Conservation (phyloP, 2,329 filamentous ascomycete genomes). For the Parastagonospora nodorum region DNA sequence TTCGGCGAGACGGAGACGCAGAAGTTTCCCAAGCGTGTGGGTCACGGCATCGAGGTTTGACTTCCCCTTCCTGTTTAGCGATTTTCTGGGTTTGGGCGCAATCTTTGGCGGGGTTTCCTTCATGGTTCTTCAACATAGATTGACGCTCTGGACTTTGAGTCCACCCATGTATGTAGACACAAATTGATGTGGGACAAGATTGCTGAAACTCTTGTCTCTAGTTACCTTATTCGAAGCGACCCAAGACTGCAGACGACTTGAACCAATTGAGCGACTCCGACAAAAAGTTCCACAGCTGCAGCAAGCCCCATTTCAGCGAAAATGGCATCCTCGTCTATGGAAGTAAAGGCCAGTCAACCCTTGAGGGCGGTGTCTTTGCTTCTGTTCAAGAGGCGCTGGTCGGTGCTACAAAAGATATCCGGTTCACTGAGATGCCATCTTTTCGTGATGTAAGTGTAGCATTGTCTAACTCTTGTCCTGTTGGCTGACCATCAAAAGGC, state of each 20-base stretch:
- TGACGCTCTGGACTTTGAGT: constrained; percentile 32
- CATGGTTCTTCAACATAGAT: constrained; percentile 41
- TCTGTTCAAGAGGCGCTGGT: constrained; percentile 63
- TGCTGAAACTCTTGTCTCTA: constrained; percentile 56
- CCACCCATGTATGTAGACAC: constrained; percentile 51
- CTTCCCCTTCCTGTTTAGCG: constrained; percentile 49
- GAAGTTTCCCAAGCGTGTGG: constrained; percentile 57
- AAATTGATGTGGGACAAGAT: constrained; percentile 47
- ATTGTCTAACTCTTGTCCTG: neutral
- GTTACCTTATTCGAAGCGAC: constrained; percentile 85
- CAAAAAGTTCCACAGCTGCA: constrained; percentile 70
- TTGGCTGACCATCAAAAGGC: constrained; percentile 50
- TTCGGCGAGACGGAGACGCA: constrained; percentile 69
- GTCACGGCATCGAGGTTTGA: constrained; percentile 89
- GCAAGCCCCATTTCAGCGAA: constrained; percentile 80
- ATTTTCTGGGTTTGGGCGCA: constrained; percentile 30
- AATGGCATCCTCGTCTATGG: constrained; percentile 74
- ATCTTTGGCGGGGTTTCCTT: constrained; percentile 50
- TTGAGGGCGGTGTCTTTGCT: constrained; percentile 57
- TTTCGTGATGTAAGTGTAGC: constrained; percentile 46
- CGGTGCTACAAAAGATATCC: constrained; percentile 67
- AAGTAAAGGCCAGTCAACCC: constrained; percentile 49
- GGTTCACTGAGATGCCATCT: constrained; percentile 66
- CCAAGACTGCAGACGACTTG: constrained; percentile 69
- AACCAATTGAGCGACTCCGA: constrained; percentile 68